A percentile compares a stretch with the other conserved stretches of the same genome.
phyloP scores from a whole-genome alignment of 1,284 basidiomycete genomes.

The Chondrostereum purpureum region DNA sequence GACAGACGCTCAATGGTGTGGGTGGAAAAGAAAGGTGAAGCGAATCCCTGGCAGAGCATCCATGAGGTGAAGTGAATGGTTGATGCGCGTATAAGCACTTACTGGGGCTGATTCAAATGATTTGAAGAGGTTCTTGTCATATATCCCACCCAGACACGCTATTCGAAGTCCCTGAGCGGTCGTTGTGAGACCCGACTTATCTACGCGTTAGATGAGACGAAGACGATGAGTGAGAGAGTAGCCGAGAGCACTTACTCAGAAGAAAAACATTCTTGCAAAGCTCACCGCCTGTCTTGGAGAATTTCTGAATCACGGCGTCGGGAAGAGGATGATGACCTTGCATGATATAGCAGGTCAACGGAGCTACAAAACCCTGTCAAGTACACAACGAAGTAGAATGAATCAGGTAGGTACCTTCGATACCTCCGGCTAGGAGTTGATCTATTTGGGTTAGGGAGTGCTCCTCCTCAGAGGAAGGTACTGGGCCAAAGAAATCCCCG shows the following conservation, averaged over 20 bases:
- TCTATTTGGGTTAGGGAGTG: slow-evolving; percentile 41
- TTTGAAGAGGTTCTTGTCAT: slow-evolving; percentile 55
- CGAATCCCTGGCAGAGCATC: slow-evolving; percentile 46
- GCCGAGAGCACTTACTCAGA: slow-evolving; percentile 53
- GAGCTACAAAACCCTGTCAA: slow-evolving; percentile 42
- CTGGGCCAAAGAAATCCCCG: slow-evolving; percentile 85
- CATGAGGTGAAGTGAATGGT: slow-evolving; percentile 1
- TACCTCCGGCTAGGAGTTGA: slow-evolving; percentile 56
- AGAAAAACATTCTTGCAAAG: slow-evolving; percentile 79
- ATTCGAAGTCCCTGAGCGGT: slow-evolving; percentile 83
- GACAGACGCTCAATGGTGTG: slow-evolving; percentile 69
- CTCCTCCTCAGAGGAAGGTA: slow-evolving; percentile 33
- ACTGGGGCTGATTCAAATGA: slow-evolving; percentile 56
- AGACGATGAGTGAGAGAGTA: background rate
- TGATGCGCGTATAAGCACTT: slow-evolving; percentile 20
- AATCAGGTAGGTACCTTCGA: slow-evolving; percentile 46
- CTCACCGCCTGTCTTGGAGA: slow-evolving; percentile 70
- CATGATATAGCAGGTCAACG: slow-evolving; percentile 90
- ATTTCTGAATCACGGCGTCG: slow-evolving; percentile 62
- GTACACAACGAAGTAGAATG: slow-evolving; percentile 1
- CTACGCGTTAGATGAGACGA: slow-evolving; percentile 31
- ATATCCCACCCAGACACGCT: slow-evolving; percentile 77
- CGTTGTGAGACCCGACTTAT: slow-evolving; percentile 77
- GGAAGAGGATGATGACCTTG: slow-evolving; percentile 77
- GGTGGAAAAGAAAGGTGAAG: slow-evolving; percentile 65